A percentile compares a stretch with the other conserved stretches of the same genome.
These are phyloP conservation scores for Chimonanthus praecox DNA, from an alignment of 164 flowering plant species.

Conservation along the genomic window DNA sequence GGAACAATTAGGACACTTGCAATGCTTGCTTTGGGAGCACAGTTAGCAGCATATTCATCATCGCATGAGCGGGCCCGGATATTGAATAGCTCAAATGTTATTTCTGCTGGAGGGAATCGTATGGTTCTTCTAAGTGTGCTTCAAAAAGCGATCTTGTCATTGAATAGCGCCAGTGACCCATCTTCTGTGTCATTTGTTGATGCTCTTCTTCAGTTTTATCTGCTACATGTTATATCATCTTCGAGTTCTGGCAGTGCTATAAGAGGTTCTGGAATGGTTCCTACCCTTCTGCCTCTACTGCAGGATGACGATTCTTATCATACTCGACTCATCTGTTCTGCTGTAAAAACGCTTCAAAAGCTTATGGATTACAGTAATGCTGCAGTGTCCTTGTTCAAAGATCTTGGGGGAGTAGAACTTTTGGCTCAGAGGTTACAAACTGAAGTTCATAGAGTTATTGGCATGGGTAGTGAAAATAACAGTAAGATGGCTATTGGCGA, in stretches of 20 bases:
- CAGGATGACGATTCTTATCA: conserved; percentile 68
- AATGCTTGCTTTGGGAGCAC: conserved; percentile 90
- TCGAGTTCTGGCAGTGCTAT: conserved; percentile 75
- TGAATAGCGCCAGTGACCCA: conserved; percentile 67
- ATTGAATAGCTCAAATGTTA: conserved; percentile 86
- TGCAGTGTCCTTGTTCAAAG: conserved; percentile 87
- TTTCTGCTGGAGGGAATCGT: conserved; percentile 82
- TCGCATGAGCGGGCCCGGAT: conserved; percentile 91
- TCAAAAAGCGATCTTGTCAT: conserved; percentile 71
- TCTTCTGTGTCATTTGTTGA: conserved; percentile 86
- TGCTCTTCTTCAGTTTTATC: conserved; percentile 89
- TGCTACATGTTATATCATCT: conserved; percentile 92
- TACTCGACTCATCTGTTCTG: conserved; percentile 80
- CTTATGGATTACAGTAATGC: conserved; percentile 96
- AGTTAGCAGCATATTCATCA: conserved; percentile 86
- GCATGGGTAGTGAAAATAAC: conserved; percentile 24
- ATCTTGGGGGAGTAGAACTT: conserved; percentile 89
- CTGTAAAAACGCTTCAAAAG: conserved; percentile 89
- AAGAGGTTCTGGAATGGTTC: conserved; percentile 94
- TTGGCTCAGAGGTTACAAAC: conserved; percentile 67
- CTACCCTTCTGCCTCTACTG: conserved; percentile 82
- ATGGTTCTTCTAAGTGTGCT: conserved; percentile 90
- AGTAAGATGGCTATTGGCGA: conserved; percentile 51
- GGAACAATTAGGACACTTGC: conserved; percentile 79
- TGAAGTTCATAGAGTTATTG: conserved; percentile 75